phyloP scores from a whole-genome alignment of 148 eudicot species.

The Amaranthus cruentus region DNA sequence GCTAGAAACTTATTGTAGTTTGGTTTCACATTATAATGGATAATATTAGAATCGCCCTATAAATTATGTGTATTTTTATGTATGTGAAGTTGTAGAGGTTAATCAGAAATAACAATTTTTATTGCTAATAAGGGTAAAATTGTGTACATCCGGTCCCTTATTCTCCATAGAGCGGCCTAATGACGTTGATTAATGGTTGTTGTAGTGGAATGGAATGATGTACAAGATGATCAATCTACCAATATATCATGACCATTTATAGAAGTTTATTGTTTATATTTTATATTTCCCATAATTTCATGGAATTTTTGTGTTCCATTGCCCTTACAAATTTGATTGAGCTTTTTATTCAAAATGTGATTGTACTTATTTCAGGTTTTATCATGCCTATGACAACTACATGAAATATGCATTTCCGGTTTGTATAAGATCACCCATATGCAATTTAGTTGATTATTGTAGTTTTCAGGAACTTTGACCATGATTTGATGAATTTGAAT shows the following conservation, averaged over 20 bases:
- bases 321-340: background rate
- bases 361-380: constrained; percentile 61
- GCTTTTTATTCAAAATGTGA: constrained; percentile 5
- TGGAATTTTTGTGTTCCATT: background rate
- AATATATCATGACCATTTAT: background rate
- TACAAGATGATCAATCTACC: too few species aligned
- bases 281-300: background rate
- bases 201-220: too few species aligned
- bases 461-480: background rate
- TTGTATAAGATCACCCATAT: constrained; percentile 23
- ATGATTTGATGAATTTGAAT: background rate
- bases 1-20: too few species aligned
- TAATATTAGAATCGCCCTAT: too few species aligned
- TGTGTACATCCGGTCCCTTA: too few species aligned
- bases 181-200: too few species aligned
- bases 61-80: too few species aligned
- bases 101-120: too few species aligned
- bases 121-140: too few species aligned
- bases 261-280: background rate
- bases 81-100: too few species aligned
- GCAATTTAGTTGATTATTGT: constrained; percentile 5
- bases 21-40: too few species aligned
- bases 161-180: too few species aligned
- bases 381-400: constrained; percentile 96
- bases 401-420: constrained; percentile 97